Conservation (phyloP, 2,329 filamentous ascomycete species). For the Trichoderma sp. region DNA sequence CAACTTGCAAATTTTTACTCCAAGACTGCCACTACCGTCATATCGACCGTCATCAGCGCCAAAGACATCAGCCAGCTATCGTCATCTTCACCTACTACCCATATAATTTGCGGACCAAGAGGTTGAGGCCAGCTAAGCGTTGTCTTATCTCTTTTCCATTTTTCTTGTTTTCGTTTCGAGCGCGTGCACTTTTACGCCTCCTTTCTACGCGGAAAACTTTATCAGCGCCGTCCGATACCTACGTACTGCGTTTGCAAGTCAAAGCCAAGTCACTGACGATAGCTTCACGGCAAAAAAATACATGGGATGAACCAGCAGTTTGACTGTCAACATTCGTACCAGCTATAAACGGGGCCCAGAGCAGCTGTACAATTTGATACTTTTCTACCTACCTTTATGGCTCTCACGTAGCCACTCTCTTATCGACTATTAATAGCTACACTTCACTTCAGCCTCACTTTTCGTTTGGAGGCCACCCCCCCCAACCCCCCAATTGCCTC, state of each 20-base stretch:
- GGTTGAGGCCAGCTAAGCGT: not conserved
- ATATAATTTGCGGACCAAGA: not conserved
- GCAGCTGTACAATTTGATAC: not conserved
- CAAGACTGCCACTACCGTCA: not conserved
- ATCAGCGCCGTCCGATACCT: not conserved
- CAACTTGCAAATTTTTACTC: too few species aligned
- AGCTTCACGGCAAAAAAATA: not conserved
- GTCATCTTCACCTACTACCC: not conserved
- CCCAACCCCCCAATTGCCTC: not conserved
- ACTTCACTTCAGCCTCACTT: conserved; percentile 9
- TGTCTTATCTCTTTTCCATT: too few species aligned
- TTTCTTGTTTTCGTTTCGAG: not conserved
- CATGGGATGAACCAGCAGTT: not conserved
- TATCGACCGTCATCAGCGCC: not conserved
- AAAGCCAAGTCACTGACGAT: conserved; percentile 13
- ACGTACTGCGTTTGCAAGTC: not conserved
- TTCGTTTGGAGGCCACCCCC: not conserved
- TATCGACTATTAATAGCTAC: too few species aligned
- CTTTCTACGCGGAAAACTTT: not conserved
- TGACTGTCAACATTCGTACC: not conserved
- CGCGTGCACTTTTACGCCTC: not conserved
- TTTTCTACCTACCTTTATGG: not conserved
- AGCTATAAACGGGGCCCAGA: not conserved
- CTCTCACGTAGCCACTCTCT: not conserved
- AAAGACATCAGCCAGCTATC: not conserved